A percentile compares a stretch with the other conserved stretches of the same genome.
phyloP scores from a whole-genome alignment of 805 yeast genomes.

The Isabelozyma gotoi region DNA sequence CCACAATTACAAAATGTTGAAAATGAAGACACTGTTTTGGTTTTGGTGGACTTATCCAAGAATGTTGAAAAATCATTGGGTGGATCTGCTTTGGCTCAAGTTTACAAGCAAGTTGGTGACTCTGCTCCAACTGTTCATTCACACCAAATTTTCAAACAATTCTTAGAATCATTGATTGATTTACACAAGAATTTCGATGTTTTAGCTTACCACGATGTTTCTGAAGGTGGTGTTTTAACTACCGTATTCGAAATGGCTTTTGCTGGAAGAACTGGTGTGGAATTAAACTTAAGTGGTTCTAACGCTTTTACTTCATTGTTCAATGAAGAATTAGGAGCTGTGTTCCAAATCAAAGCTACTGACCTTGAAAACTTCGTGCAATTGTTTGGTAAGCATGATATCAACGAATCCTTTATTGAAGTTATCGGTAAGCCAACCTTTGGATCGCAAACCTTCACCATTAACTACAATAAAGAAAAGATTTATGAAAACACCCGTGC shows the following conservation, averaged over 20 bases:
- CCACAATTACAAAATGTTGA: slow-evolving; percentile 62
- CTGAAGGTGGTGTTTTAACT: slow-evolving; percentile 93
- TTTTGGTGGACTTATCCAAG: slow-evolving; percentile 76
- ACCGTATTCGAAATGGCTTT: slow-evolving; percentile 94
- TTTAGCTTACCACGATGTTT: slow-evolving; percentile 89
- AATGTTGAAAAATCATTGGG: slow-evolving; percentile 62
- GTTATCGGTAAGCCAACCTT: slow-evolving; percentile 71
- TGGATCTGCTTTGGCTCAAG: slow-evolving; percentile 94
- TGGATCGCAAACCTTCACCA: slow-evolving; percentile 44
- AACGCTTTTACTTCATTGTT: slow-evolving; percentile 60
- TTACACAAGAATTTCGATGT: slow-evolving; percentile 70
- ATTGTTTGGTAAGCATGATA: slow-evolving; percentile 57
- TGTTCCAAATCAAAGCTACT: slow-evolving; percentile 73
- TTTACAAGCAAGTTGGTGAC: slow-evolving; percentile 83
- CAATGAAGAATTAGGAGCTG: slow-evolving; percentile 94
- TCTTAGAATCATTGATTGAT: slow-evolving; percentile 66
- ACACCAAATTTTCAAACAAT: slow-evolving; percentile 58
- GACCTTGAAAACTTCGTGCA: slow-evolving; percentile 56
- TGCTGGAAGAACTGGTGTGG: slow-evolving; percentile 87
- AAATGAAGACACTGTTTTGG: slow-evolving; percentile 59
- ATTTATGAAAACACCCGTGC: slow-evolving; percentile 62
- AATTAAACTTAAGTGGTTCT: slow-evolving; percentile 44
- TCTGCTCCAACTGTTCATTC: slow-evolving; percentile 81
- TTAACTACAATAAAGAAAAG: slow-evolving; percentile 45
- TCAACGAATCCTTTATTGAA: slow-evolving; percentile 51